Conservation (phyloP, 176 grass and related monocot species). For the Raddia distichophylla region DNA sequence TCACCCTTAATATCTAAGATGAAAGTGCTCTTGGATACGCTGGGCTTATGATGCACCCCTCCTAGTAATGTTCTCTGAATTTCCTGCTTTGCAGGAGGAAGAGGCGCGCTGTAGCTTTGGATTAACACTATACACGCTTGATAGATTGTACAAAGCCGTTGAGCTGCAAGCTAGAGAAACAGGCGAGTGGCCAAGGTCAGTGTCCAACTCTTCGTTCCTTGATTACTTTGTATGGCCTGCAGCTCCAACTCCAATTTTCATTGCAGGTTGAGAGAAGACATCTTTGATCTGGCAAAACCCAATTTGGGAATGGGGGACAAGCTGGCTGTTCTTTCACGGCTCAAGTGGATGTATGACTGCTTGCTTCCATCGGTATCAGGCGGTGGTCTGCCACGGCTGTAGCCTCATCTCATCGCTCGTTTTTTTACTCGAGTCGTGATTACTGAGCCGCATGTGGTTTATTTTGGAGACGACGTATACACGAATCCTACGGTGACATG, state of each 20-base stretch:
- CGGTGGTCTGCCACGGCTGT: slow-evolving; percentile 48
- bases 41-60: neutral
- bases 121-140: slow-evolving; percentile 77
- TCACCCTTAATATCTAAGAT: slow-evolving; percentile 7
- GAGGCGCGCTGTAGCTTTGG: slow-evolving; percentile 73
- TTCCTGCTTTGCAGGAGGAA: slow-evolving; percentile 58
- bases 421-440: neutral
- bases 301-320: slow-evolving; percentile 61
- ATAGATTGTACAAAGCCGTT: slow-evolving; percentile 82
- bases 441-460: neutral
- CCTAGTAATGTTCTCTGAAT: slow-evolving; percentile 4
- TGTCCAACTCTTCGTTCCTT: neutral
- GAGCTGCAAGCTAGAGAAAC: slow-evolving; percentile 84
- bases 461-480: slow-evolving; percentile 1
- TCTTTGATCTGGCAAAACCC: slow-evolving; percentile 81
- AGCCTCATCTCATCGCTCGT: neutral
- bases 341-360: slow-evolving; percentile 75
- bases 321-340: slow-evolving; percentile 55
- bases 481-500: neutral
- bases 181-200: slow-evolving; percentile 85
- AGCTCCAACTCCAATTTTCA: slow-evolving; percentile 20
- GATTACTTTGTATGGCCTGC: neutral
- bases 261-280: slow-evolving; percentile 76
- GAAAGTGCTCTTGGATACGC: neutral
- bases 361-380: slow-evolving; percentile 59